phyloP scores from a whole-genome alignment of 495 filamentous ascomycete genomes.

The Hyphodiscus hymeniophilus region DNA sequence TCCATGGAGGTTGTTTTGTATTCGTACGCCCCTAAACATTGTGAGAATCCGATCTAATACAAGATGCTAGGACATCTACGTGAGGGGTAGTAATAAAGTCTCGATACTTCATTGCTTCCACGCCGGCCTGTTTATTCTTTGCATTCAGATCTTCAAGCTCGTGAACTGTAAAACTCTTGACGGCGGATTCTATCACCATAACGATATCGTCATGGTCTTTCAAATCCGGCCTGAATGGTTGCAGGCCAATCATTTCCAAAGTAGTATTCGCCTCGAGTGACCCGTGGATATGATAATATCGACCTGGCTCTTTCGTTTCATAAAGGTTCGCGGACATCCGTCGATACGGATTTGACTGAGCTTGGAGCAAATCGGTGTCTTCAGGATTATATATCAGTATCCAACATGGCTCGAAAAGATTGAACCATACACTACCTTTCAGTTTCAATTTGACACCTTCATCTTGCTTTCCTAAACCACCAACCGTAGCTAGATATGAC shows the following conservation, averaged over 20 bases:
- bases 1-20: constrained; percentile 39
- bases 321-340: constrained; percentile 71
- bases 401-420: not conserved
- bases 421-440: constrained; percentile 2
- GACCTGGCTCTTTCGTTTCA: constrained; percentile 51
- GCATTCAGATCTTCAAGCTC: constrained; percentile 61
- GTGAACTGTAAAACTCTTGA: constrained; percentile 50
- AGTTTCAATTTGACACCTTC: not conserved
- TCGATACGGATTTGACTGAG: constrained; percentile 65
- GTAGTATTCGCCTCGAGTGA: constrained; percentile 63
- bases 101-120: constrained; percentile 54
- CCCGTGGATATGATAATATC: constrained; percentile 74
- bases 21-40: constrained; percentile 36
- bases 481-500: constrained; percentile 11
- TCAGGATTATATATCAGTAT: not conserved
- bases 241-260: constrained; percentile 63
- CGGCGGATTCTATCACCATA: constrained; percentile 56
- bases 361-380: constrained; percentile 65
- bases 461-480: constrained; percentile 6
- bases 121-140: constrained; percentile 55
- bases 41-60: constrained; percentile 4
- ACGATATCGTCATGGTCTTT: constrained; percentile 60
- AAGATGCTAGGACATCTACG: constrained; percentile 28
- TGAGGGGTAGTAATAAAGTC: constrained; percentile 55
- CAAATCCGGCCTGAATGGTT: constrained; percentile 51